Base-by-base conservation (phyloP, 352 stramenopile species). In the Globisporangium paddicum region DNA sequence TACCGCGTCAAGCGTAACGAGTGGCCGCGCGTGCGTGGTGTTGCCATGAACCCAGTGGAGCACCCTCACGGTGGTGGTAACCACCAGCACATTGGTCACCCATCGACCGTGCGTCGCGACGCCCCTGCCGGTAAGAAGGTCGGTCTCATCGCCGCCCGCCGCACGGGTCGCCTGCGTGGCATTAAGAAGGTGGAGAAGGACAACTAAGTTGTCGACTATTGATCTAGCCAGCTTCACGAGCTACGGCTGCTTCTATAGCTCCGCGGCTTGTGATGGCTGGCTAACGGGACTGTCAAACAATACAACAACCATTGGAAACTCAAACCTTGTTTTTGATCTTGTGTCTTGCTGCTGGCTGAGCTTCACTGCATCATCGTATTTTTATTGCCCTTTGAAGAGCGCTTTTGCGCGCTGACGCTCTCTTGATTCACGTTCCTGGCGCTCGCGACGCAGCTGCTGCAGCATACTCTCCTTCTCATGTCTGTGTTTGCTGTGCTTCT, bases 11-110 rank as follows among this genome's bases (percentile, higher is more conserved):
- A 99, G 92, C 92, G 97, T 73, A 99, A 99, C 89, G 96, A 98
- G 82, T 99, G 97, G 97, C 97, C 97, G 23, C 95, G 86, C 61
- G 96, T 99, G 79, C 89, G 97, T 97, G 97, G 97, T 98, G 96
- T 99, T 67, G 97, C 97, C 47, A 99, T 99, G 90, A 99, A 99
- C 83, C 97, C 97, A 55, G 97, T 99, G 64, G 97, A 99, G 90
- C 97, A 99, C 82, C 97, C 97, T 57, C 93, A 98, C 86, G 97
- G 97, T 97, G 97, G 97, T 96, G 97, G 97, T 98, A 99, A 99
- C 95, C 97, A 99, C 84, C 97, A 99, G 89, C 97, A 99, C 82
- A 99, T 99, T 88, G 97, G 97, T 96, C 96, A 98, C 81, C 96
- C 97, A 53, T 99, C 96, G 58, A 99, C 97, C n/a, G 90, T 98